These are phyloP conservation scores for Tetracentron sinense DNA, from an alignment of 164 flowering plant genomes.

Conservation along the genomic window DNA sequence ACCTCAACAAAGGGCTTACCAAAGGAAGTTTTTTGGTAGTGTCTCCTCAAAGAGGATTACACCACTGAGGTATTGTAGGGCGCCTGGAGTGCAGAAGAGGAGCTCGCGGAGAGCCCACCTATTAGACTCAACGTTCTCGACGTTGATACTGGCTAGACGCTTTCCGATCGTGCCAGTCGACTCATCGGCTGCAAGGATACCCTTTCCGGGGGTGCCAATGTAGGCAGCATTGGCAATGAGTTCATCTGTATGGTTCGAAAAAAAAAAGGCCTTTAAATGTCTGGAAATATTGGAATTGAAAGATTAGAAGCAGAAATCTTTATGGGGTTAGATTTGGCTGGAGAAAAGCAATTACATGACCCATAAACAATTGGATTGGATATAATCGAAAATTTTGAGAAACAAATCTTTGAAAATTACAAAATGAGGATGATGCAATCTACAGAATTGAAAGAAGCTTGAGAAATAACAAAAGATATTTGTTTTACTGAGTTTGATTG, in stretches of 20 bases:
- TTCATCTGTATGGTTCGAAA: conserved; percentile 10
- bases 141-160: conserved; percentile 21
- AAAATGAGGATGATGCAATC: too few relatives aligned
- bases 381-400: too few relatives aligned
- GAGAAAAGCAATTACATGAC: too few relatives aligned
- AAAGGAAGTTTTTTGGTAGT: conserved; percentile 1
- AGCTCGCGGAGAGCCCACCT: conserved; percentile 22
- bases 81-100: conserved; percentile 14
- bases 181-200: conserved; percentile 23
- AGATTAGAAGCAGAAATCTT: too few relatives aligned
- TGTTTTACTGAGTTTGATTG: too few relatives aligned
- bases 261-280: too few relatives aligned
- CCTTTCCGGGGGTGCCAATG: conserved; percentile 21
- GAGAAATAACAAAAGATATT: too few relatives aligned
- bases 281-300: too few relatives aligned
- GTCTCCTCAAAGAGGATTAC: conserved; percentile 15
- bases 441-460: too few relatives aligned
- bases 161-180: conserved; percentile 22
- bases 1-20: conserved; percentile 17
- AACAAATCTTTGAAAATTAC: too few relatives aligned
- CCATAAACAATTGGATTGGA: too few relatives aligned
- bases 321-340: too few relatives aligned
- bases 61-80: conserved; percentile 16
- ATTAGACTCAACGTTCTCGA: conserved; percentile 19
- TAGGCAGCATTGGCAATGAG: conserved; percentile 12